Percentiles rank a stretch among this genome's conserved stretches.
Evolutionary conservation across 1,139 yeast genomes (phyloP).

Genomic region (Lodderomyces oxycetoniae): DNA sequence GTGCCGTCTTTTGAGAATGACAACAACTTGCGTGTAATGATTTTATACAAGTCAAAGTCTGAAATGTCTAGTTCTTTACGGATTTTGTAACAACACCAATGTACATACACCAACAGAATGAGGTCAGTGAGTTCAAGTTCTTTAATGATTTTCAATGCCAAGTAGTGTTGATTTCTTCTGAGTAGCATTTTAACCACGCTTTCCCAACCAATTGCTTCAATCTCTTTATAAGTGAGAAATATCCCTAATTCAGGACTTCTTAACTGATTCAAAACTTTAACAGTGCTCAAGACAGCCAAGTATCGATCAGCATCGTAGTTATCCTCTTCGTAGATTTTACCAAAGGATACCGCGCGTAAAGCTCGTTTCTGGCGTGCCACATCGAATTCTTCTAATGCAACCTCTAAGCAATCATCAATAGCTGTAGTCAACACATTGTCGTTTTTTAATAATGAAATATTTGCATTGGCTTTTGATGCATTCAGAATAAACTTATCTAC

Average conservation of each 20-base stretch:
- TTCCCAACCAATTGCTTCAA: constrained; percentile 47
- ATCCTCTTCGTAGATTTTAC: constrained; percentile 58
- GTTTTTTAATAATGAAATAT: constrained; percentile 53
- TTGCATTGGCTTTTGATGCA: constrained; percentile 83
- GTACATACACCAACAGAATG: constrained; percentile 53
- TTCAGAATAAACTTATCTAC: constrained; percentile 65
- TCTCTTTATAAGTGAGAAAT: constrained; percentile 58
- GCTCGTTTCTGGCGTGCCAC: constrained; percentile 75
- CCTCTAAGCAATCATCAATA: constrained; percentile 65
- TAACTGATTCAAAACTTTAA: constrained; percentile 68
- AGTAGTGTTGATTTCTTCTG: constrained; percentile 54
- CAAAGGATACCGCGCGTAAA: constrained; percentile 79
- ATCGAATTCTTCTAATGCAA: constrained; percentile 75
- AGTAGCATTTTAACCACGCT: constrained; percentile 55
- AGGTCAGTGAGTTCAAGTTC: constrained; percentile 45
- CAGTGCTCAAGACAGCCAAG: constrained; percentile 51
- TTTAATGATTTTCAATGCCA: constrained; percentile 60
- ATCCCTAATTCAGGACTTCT: constrained; percentile 63
- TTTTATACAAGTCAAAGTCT: constrained; percentile 55
- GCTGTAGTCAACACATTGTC: constrained; percentile 54
- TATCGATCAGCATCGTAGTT: constrained; percentile 55
- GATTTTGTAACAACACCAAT: constrained; percentile 82
- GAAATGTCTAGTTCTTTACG: constrained; percentile 47
- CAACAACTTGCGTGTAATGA: constrained; percentile 44
- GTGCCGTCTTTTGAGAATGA: constrained; percentile 15